These are phyloP conservation scores for Cystobasidiaceae sp. DNA, from an alignment of 1,284 basidiomycete species.

Conservation along the genomic window DNA sequence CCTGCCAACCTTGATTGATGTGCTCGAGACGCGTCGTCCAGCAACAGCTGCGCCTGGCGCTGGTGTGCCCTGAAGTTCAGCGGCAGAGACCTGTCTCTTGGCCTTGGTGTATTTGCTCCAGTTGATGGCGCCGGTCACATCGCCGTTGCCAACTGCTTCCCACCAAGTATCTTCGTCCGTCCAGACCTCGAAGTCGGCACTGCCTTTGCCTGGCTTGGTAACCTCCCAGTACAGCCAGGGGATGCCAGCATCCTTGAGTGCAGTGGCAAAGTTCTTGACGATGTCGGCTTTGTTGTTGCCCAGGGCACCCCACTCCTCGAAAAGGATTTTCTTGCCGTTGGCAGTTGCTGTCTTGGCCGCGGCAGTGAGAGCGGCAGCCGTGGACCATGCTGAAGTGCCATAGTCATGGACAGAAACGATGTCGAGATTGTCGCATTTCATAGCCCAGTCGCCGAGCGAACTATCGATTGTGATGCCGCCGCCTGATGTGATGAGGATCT, in stretches of 20 bases:
- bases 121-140: slow-evolving; percentile 27
- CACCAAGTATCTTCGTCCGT: slow-evolving; percentile 38
- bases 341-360: slow-evolving; percentile 45
- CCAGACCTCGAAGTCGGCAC: slow-evolving; percentile 42
- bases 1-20: background rate
- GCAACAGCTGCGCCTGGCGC: background rate
- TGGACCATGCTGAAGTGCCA: slow-evolving; percentile 45
- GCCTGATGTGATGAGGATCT: slow-evolving; percentile 49
- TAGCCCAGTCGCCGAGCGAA: slow-evolving; percentile 48
- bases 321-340: slow-evolving; percentile 46
- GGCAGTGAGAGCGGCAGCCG: slow-evolving; percentile 43
- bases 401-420: slow-evolving; percentile 51
- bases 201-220: slow-evolving; percentile 37
- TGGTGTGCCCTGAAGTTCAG: slow-evolving; percentile 1
- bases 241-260: slow-evolving; percentile 44
- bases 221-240: slow-evolving; percentile 45
- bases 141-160: slow-evolving; percentile 33
- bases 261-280: slow-evolving; percentile 45
- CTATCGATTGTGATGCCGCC: slow-evolving; percentile 48
- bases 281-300: slow-evolving; percentile 47
- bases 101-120: slow-evolving; percentile 6
- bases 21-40: background rate
- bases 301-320: slow-evolving; percentile 50
- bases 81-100: slow-evolving; percentile 9
- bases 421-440: slow-evolving; percentile 47